Conservation (phyloP, 306 rosid species). For the Dryas alaskensis region DNA sequence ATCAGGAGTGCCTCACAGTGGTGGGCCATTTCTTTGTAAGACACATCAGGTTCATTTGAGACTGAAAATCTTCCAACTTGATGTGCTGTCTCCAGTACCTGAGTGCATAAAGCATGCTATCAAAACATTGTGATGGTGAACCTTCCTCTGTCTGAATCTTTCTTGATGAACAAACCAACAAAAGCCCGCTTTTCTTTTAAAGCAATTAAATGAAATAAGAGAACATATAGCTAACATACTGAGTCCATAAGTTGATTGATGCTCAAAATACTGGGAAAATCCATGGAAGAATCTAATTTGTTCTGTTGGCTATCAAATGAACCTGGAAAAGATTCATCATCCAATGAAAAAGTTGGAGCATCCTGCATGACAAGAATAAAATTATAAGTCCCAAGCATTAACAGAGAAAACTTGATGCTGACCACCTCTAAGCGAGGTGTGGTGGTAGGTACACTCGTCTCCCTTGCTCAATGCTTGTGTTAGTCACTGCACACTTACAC, state of each 20-base stretch:
- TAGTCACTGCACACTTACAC: background rate
- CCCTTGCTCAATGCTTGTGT: background rate
- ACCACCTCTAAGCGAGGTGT: background rate
- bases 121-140: constrained; percentile 11
- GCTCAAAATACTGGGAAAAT: constrained; percentile 51
- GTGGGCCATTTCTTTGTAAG: constrained; percentile 77
- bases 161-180: background rate
- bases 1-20: constrained; percentile 72
- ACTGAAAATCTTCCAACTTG: constrained; percentile 62
- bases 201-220: constrained; percentile 16
- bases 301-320: constrained; percentile 52
- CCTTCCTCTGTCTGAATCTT: background rate
- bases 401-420: background rate
- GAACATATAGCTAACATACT: constrained; percentile 48
- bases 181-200: background rate
- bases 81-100: constrained; percentile 73
- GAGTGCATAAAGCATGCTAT: constrained; percentile 18
- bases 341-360: constrained; percentile 40
- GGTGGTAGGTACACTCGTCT: background rate
- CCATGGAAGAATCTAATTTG: constrained; percentile 34
- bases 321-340: constrained; percentile 59
- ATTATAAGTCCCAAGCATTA: constrained; percentile 23
- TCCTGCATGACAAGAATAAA: constrained; percentile 40
- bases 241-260: constrained; percentile 88
- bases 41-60: constrained; percentile 43